Evolutionary conservation across 352 stramenopile species (phyloP).

Genomic region (Aphanomyces cochlioides): DNA sequence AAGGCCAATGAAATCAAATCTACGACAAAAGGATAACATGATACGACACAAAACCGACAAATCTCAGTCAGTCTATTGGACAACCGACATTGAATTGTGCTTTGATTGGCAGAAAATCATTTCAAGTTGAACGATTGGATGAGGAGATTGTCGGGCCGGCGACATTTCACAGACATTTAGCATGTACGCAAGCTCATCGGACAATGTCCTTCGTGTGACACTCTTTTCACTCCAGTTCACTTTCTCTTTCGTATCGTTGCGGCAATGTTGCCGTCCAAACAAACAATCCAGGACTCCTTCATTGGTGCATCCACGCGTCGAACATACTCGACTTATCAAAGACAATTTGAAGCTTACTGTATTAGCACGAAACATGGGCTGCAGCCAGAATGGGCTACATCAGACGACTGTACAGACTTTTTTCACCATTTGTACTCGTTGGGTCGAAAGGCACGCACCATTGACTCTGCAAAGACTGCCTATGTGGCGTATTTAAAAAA

Average conservation of each 20-base stretch:
- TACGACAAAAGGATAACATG: not conserved
- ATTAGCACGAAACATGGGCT: not conserved
- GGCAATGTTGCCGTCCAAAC: not conserved
- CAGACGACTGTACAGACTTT: not conserved
- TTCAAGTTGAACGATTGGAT: not conserved
- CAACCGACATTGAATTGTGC: not conserved
- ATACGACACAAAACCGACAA: not conserved
- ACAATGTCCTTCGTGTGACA: not conserved
- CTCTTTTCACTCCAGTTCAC: too few relatives aligned
- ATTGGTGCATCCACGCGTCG: not conserved
- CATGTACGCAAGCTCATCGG: not conserved
- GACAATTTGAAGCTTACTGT: not conserved
- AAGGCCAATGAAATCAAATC: too few relatives aligned
- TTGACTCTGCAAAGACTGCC: not conserved
- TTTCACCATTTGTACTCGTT: constrained; percentile 1
- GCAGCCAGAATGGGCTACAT: not conserved
- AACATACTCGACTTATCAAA: constrained; percentile 6
- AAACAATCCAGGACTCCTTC: constrained; percentile 9
- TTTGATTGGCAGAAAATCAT: not conserved
- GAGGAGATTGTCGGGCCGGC: not conserved
- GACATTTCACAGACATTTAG: too few relatives aligned
- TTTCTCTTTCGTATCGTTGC: not conserved
- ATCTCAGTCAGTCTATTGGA: not conserved
- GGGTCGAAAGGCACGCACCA: not conserved
- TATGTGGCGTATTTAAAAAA: not conserved